Evolutionary conservation across 2,329 filamentous ascomycete species (phyloP), one percentile per base, ranked within the genome.

Genomic region (Cladorrhinum sp.): DNA sequence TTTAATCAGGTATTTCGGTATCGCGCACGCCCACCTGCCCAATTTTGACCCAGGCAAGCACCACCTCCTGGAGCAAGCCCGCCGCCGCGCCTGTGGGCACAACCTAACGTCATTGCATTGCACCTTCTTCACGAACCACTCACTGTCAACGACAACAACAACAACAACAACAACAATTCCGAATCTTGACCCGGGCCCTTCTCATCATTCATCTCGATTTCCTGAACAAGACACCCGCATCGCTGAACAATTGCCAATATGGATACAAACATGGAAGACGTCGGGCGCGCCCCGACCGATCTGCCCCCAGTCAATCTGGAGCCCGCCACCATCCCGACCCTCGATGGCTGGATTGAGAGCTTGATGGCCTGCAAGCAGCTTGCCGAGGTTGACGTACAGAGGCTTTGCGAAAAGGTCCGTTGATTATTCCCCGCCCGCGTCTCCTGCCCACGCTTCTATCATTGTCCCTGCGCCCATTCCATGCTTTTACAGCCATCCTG

Each of bases 211-310:
- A 12, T 12, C 33, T 36, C 33, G 33, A 36, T 36, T 16, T 16
- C 14, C 8, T 3, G 12, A 36, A 36, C 42, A 46, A 21, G 7
- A 21, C 14, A 46, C 12, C 26, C 36, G 18, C 42, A 46, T 54
- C 39, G 30, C 56, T 54, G 48, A 58, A 60, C 55, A 58, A 60
- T 62, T 62, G 61, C 63, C 69, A 75, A 60, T 67, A 96, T 97
- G 92, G 94, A 99, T 78, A 96, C 92, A 73, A 96, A 96, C 79
- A 99, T 99, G 95, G 94, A 97, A 82, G 95, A 99, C 76, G 92
- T 96, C 70, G 90, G 89, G 73, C 91, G 93, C 79, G 87, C 90
- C 72, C 90, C 92, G 67, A 85, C 91, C 74, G 89, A 89, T 73
- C 78, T 96, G 70, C 86, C 89, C 62, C 86, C 92, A 55, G 81